These are phyloP conservation scores for Geranium incanum DNA, from an alignment of 441 rosid genomes.

Conservation along the genomic window DNA sequence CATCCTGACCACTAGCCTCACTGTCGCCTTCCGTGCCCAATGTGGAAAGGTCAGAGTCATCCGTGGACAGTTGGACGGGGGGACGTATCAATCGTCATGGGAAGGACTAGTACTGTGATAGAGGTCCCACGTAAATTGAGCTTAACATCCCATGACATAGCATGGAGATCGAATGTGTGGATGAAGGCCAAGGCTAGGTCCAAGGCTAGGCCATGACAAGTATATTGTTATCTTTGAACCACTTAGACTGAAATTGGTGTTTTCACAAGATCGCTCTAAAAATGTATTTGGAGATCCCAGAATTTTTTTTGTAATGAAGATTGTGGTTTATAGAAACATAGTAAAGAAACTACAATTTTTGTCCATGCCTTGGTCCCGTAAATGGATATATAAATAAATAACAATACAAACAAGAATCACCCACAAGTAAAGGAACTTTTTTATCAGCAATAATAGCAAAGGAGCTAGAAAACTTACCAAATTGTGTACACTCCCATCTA, in stretches of 20 bases:
- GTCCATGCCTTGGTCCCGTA: slow-evolving; percentile 5
- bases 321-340: slow-evolving; percentile 8
- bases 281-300: neutral
- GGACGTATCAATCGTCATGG: too few species aligned
- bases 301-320: neutral
- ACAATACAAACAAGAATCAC: slow-evolving; percentile 15
- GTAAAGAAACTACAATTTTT: slow-evolving; percentile 18
- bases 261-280: slow-evolving; percentile 1
- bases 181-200: too few species aligned
- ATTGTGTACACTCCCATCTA: slow-evolving; percentile 48
- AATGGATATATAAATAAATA: slow-evolving; percentile 1
- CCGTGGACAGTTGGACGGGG: too few species aligned
- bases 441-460: slow-evolving; percentile 14
- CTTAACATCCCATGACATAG: too few species aligned
- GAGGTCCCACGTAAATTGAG: too few species aligned
- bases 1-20: too few species aligned
- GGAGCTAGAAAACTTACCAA: slow-evolving; percentile 36
- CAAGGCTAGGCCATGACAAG: neutral
- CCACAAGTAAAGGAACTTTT: neutral
- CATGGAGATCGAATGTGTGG: too few species aligned
- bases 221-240: neutral
- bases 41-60: too few species aligned
- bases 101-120: too few species aligned
- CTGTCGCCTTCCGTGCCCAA: too few species aligned
- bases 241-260: neutral